Base-by-base conservation (phyloP, 805 yeast species). In the Scheffersomyces coipomensis region DNA sequence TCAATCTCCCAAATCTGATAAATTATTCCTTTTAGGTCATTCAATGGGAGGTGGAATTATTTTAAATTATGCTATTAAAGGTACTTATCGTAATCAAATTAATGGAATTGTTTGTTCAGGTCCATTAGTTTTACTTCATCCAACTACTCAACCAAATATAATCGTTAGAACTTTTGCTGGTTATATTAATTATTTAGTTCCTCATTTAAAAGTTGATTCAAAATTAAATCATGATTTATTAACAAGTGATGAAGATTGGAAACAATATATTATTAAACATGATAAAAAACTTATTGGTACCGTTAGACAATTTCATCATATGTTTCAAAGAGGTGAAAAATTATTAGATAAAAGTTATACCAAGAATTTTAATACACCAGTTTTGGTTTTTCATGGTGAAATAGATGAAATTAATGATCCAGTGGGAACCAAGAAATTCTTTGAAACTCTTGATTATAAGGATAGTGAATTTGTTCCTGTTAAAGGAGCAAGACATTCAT, bases 11-110 rank as follows among this genome's bases (percentile, higher is more conserved):
- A n/a, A n/a, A n/a, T 3, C n/a, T n/a, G 68, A 66, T 34, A 75
- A 75, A 44, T 48, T 84, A 23, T 73, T 66, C 48, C 52, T 86
- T 33, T 65, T 75, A 52, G 89, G 91, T 1, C 88, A 81, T 47
- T 84, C 89, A 8, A 84, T 86, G 90, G 95, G 95, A 36, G 91
- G 91, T 16, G 90, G 84, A 0, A 78, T 85, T 36, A 66, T 65
- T 0, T 62, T 85, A 41, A 82, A 81, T 56, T 85, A 85, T 55
- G 79, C 77, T 3, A 68, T 78, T 26, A 53, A 55, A 23, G 90
- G 90, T 2, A 73, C 66, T 42, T 61, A 71, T 51, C 68, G 61
- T 33, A 68, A 73, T 19, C 49, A 68, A 15, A 43, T 85, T 19
- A 60, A 65, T 24, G 78, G 78, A 0, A 69, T 76, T 32, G 59